Conservation (phyloP, 208 protist genomes). For the Tritrichomonas foetus region DNA sequence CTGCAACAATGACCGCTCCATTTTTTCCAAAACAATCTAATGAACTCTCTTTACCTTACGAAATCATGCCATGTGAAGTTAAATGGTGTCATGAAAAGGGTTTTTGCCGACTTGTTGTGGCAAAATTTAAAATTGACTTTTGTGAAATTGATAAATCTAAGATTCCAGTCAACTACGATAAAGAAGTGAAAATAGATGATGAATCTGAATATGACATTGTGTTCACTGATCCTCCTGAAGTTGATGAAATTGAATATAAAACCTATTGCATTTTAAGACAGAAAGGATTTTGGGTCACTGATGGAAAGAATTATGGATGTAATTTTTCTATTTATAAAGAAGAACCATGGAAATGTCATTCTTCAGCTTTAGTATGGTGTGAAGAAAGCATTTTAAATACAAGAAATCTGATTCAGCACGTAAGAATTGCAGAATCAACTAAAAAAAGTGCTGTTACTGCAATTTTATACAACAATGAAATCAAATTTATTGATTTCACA, state of each 20-base stretch:
- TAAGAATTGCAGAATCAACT: background rate
- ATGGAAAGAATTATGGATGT: background rate
- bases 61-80: background rate
- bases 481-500: background rate
- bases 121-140: background rate
- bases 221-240: background rate
- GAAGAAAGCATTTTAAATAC: background rate
- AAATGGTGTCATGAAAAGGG: background rate
- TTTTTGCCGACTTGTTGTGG: background rate
- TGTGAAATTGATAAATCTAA: background rate
- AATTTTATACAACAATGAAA: background rate
- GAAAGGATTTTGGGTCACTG: background rate
- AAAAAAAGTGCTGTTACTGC: background rate
- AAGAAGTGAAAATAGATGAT: background rate
- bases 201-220: background rate
- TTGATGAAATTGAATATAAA: background rate
- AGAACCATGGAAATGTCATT: conserved; percentile 8
- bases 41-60: background rate
- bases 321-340: background rate
- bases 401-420: background rate
- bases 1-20: background rate
- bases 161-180: background rate
- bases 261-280: background rate
- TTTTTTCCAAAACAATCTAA: background rate
- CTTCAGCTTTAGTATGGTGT: conserved; percentile 14